Evolutionary conservation across 495 filamentous ascomycete species (phyloP), one percentile per base, ranked within the genome.

Genomic region (Sordaria brevicollis): DNA sequence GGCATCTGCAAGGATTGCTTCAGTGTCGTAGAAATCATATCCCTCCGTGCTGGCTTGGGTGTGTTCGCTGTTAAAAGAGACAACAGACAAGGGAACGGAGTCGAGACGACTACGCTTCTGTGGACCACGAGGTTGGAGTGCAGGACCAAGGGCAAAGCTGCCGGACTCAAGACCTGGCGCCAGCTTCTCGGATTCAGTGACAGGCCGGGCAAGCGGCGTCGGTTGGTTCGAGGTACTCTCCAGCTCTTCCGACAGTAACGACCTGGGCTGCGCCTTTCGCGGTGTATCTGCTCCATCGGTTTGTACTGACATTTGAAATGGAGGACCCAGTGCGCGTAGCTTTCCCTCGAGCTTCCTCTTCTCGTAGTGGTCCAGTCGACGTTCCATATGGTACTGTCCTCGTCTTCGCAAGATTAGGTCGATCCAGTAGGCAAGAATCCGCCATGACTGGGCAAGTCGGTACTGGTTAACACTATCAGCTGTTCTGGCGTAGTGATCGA

Each of bases 141-240:
- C 74, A 0, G 83, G 79, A n/a, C 81, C 81, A 5, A 83, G 70
- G 2, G 73, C 80, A 67, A 85, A 81, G 66, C 77, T 77, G 13
- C 79, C 81, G 15, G 82, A 75, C 68, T 83, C 82, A 13, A 78
- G 65, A 25, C 83, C 80, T 7, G 81, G 79, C 5, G 80, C 79
- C 13, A 84, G 75, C 54, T 71, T 77, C 43, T 67, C 70, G 31
- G 79, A 35, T 19, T 78, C 39, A 67, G 88, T 88, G 39, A 91
- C 79, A 5, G 92, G 92, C 31, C 88, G 85, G 5, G 88, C 92
- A 49, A 94, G 82, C 1, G 93, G 93, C 0, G 93, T 96, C 13
- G 90, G 86, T 75, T 92, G 86, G 70, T 91, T 93, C 1, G 92
- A 95, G 41, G 88, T 89, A 77, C 86, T 91, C 66, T 92, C 90